Conservation (phyloP, 1,284 basidiomycete genomes). For the Coriolopsis trogii region DNA sequence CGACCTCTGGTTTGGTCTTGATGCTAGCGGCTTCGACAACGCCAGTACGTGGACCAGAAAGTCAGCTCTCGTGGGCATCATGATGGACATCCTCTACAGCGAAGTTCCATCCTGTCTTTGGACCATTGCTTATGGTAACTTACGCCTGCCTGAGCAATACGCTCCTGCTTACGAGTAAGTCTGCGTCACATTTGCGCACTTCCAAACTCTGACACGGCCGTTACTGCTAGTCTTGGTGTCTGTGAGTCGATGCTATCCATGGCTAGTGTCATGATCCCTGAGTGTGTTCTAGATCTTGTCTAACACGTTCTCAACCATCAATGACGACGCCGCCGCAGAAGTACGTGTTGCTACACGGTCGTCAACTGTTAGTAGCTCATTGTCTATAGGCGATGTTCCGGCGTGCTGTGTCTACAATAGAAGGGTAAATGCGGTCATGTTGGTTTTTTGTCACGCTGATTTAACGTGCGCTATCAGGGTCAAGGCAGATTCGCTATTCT, state of each 20-base stretch:
- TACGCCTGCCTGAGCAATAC: slow-evolving; percentile 91
- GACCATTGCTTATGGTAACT: slow-evolving; percentile 85
- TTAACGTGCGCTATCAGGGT: slow-evolving; percentile 52
- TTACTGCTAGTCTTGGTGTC: slow-evolving; percentile 67
- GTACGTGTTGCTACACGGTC: slow-evolving; percentile 40
- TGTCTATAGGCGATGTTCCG: slow-evolving; percentile 82
- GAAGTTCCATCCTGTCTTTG: slow-evolving; percentile 81
- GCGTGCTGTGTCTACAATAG: slow-evolving; percentile 86
- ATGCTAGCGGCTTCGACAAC: slow-evolving; percentile 81
- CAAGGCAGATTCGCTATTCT: slow-evolving; percentile 88
- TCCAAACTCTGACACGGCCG: slow-evolving; percentile 4
- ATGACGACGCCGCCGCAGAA: slow-evolving; percentile 90
- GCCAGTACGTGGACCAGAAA: slow-evolving; percentile 58
- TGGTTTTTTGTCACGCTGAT: not conserved
- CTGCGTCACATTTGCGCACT: not conserved
- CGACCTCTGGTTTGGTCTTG: slow-evolving; percentile 88
- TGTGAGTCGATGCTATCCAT: slow-evolving; percentile 47
- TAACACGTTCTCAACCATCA: slow-evolving; percentile 91
- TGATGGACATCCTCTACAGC: no score
- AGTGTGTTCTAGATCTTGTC: slow-evolving; percentile 72
- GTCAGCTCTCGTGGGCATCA: not conserved
- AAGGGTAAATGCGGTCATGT: slow-evolving; percentile 57
- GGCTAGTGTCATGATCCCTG: not conserved
- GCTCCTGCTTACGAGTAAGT: slow-evolving; percentile 73
- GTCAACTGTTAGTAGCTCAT: not conserved